phyloP scores from a whole-genome alignment of 1,284 basidiomycete species.

The Ustilago curta region DNA sequence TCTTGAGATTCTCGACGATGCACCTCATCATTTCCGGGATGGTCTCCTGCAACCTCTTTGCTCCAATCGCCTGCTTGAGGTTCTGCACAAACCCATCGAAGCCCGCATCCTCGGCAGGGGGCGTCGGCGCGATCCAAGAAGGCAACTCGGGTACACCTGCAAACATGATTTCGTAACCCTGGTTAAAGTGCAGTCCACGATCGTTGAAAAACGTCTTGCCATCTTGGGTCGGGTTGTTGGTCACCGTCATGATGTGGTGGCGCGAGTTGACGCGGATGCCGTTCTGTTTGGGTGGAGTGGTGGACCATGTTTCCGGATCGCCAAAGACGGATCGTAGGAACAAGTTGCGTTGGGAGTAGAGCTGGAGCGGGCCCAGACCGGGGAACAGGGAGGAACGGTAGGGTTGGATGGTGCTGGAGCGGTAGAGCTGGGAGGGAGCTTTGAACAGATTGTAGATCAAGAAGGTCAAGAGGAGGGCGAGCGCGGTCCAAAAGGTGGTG shows the following conservation, averaged over 20 bases:
- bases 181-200: constrained; percentile 42
- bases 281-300: constrained; percentile 23
- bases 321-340: constrained; percentile 50
- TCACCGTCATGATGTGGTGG: constrained; percentile 42
- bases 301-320: constrained; percentile 41
- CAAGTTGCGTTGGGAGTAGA: constrained; percentile 44
- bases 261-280: constrained; percentile 37
- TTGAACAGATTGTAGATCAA: constrained; percentile 32
- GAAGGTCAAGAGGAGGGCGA: constrained; percentile 21
- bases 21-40: constrained; percentile 33
- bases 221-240: constrained; percentile 32
- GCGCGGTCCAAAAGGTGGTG: constrained; percentile 34
- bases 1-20: constrained; percentile 21
- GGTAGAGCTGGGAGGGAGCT: constrained; percentile 30
- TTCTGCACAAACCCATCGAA: constrained; percentile 36
- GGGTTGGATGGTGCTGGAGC: constrained; percentile 21
- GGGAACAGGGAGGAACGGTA: constrained; percentile 28
- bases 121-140: constrained; percentile 17
- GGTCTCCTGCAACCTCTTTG: constrained; percentile 21
- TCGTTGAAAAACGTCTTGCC: constrained; percentile 55
- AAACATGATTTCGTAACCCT: constrained; percentile 49
- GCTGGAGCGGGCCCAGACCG: constrained; percentile 33
- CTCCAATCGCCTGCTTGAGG: constrained; percentile 27
- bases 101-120: constrained; percentile 34
- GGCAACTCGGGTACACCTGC: constrained; percentile 47